A percentile compares a stretch with the other conserved stretches of the same genome.
These are phyloP conservation scores for Myriosclerotinia duriaeana DNA, from an alignment of 2,329 filamentous ascomycete species.

Conservation along the genomic window DNA sequence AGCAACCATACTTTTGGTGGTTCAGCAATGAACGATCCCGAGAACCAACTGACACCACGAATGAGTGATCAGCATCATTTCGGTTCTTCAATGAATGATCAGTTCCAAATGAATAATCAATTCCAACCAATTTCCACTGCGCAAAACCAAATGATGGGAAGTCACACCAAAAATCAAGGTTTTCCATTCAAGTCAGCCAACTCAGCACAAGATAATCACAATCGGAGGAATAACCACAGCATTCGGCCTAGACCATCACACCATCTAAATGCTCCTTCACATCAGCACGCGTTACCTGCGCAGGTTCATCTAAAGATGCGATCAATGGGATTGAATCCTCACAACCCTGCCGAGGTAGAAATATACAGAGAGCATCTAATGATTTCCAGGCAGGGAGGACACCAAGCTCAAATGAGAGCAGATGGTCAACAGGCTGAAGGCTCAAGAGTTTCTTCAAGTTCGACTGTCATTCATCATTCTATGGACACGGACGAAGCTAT, in stretches of 20 bases:
- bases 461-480: neutral
- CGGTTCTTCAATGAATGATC: neutral
- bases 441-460: constrained; percentile 1
- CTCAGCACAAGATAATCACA: neutral
- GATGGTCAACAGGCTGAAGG: neutral
- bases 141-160: neutral
- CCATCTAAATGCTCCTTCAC: neutral
- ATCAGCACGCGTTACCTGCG: neutral
- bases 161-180: neutral
- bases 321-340: neutral
- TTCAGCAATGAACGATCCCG: neutral
- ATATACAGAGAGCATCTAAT: neutral
- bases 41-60: neutral
- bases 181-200: neutral
- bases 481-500: neutral
- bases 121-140: neutral
- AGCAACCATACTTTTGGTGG: neutral
- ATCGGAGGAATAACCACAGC: neutral
- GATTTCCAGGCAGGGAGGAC: neutral
- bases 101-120: neutral
- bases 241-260: neutral
- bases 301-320: neutral
- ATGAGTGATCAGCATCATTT: neutral
- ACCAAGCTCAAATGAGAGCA: neutral
- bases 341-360: neutral